phyloP scores from a whole-genome alignment of 2,329 filamentous ascomycete species.

The Trichoderma koningii region DNA sequence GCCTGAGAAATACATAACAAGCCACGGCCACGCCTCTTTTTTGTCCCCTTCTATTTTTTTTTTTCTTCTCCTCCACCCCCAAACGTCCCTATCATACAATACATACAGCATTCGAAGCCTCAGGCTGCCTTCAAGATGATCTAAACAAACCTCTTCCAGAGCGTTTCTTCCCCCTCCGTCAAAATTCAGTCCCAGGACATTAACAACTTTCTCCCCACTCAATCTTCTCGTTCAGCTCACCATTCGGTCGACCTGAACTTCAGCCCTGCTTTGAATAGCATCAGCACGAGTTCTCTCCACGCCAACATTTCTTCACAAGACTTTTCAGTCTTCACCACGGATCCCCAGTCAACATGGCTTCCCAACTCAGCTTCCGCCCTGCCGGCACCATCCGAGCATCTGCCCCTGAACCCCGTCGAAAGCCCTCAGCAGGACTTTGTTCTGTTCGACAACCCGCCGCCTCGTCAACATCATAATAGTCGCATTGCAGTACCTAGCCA shows the following conservation, averaged over 20 bases:
- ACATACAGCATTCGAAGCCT: constrained; percentile 37
- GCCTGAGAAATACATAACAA: constrained; percentile 52
- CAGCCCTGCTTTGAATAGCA: constrained; percentile 59
- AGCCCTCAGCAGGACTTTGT: constrained; percentile 71
- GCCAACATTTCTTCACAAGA: constrained; percentile 65
- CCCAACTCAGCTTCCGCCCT: constrained; percentile 66
- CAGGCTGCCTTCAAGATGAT: constrained; percentile 57
- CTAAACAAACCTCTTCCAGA: constrained; percentile 52
- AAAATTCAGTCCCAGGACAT: constrained; percentile 56
- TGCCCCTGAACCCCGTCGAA: constrained; percentile 55
- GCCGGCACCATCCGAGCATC: constrained; percentile 63
- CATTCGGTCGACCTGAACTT: constrained; percentile 69
- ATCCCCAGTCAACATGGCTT: constrained; percentile 80
- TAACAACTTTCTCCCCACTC: constrained; percentile 50
- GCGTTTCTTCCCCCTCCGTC: constrained; percentile 45
- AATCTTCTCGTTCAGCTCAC: constrained; percentile 51
- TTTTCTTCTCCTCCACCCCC: constrained; percentile 42
- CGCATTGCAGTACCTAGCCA: constrained; percentile 45
- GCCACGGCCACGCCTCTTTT: constrained; percentile 31
- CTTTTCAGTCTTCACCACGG: constrained; percentile 79
- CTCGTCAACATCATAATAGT: constrained; percentile 42
- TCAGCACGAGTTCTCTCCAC: constrained; percentile 59
- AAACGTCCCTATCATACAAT: constrained; percentile 40
- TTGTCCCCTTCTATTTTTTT: constrained; percentile 33
- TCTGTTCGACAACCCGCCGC: constrained; percentile 65